A percentile compares a stretch with the other conserved stretches of the same genome.
Conservation (phyloP, 2,329 filamentous ascomycete genomes). For the Cercospora zeae-maydis region DNA sequence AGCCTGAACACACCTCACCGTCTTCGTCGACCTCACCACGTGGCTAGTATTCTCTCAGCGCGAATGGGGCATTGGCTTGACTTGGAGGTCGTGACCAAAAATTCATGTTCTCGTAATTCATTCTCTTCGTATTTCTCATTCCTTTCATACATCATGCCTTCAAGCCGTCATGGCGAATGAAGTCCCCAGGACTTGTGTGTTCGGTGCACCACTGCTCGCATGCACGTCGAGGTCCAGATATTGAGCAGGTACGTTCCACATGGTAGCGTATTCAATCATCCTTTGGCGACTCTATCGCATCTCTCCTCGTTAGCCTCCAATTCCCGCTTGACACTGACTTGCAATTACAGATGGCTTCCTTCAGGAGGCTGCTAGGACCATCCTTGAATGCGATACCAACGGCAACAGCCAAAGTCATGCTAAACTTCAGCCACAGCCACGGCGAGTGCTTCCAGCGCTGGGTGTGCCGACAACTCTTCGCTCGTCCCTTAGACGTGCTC, state of each 20-base stretch:
- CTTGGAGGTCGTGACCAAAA: background rate
- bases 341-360: conserved; percentile 20
- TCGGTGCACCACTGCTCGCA: background rate
- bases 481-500: conserved; percentile 12
- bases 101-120: background rate
- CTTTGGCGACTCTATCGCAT: conserved; percentile 10
- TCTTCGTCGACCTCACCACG: background rate
- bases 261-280: conserved; percentile 1
- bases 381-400: conserved; percentile 48
- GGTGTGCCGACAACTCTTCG: conserved; percentile 18
- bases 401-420: conserved; percentile 46
- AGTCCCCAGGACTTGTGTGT: background rate
- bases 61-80: background rate
- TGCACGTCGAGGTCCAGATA: background rate
- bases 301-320: conserved; percentile 15
- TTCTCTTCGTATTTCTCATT: background rate
- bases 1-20: background rate
- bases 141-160: conserved; percentile 4
- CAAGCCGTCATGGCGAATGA: background rate
- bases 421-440: conserved; percentile 48
- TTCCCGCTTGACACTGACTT: conserved; percentile 7
- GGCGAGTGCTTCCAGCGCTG: conserved; percentile 32
- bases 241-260: background rate
- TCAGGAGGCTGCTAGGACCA: conserved; percentile 44
- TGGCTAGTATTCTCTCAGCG: background rate